phyloP scores from a whole-genome alignment of 371 early-diverging fungal species.

The Massospora cicadina region DNA sequence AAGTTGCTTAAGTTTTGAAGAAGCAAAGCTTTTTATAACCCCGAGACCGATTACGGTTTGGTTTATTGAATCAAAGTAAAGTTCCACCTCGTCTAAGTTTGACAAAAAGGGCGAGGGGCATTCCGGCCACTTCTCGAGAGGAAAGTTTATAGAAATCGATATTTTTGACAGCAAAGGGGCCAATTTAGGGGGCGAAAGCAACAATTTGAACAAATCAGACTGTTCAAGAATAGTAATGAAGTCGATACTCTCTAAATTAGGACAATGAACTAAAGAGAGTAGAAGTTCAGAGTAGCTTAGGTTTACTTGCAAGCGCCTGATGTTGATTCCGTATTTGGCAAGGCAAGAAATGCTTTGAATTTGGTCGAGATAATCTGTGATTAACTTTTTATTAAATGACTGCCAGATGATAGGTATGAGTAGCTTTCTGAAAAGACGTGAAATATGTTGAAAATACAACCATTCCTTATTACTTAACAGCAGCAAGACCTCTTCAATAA shows the following conservation, averaged over 20 bases:
- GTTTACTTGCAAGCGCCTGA: not conserved
- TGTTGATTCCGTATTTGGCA: not conserved
- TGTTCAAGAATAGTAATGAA: not conserved
- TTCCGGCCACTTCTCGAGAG: not conserved
- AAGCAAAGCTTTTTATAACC: not conserved
- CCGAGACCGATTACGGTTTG: not conserved
- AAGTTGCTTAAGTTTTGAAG: not conserved
- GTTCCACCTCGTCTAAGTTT: not conserved
- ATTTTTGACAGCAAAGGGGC: not conserved
- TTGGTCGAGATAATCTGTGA: not conserved
- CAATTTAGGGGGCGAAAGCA: not conserved
- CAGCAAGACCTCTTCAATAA: not conserved
- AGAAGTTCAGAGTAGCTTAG: not conserved
- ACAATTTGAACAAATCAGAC: not conserved
- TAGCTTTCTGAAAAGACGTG: not conserved
- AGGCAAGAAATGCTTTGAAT: not conserved
- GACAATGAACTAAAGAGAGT: not conserved
- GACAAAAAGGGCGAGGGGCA: not conserved
- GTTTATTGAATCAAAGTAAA: not conserved
- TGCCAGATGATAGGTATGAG: not conserved
- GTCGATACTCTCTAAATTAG: not conserved
- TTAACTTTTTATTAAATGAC: not conserved
- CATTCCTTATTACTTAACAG: not conserved
- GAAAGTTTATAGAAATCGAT: not conserved
- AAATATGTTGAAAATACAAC: not conserved